phyloP scores from a whole-genome alignment of 345 rosid species.

The Luvunga scandens region DNA sequence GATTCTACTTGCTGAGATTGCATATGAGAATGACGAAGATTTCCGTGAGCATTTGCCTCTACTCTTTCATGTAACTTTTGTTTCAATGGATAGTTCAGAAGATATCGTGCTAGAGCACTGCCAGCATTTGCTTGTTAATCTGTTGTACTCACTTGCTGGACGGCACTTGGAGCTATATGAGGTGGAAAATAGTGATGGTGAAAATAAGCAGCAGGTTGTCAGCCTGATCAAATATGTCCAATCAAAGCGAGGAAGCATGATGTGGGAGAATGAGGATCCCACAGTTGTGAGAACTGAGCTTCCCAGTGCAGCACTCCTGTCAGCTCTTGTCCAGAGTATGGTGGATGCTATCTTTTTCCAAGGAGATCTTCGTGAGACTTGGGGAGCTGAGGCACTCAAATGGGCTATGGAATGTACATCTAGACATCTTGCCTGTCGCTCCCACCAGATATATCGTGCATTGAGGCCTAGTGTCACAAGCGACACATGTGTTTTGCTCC shows the following conservation, averaged over 20 bases:
- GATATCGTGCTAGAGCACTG: conserved; percentile 98
- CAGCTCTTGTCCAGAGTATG: conserved; percentile 98
- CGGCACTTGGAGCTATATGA: conserved; percentile 97
- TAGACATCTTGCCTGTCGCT: conserved; percentile 98
- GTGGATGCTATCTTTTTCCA: conserved; percentile 99
- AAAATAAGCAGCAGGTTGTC: conserved; percentile 95
- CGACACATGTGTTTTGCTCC: conserved; percentile 89
- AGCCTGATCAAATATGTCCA: conserved; percentile 96
- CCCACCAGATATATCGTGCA: conserved; percentile 98
- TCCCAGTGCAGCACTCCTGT: conserved; percentile 93
- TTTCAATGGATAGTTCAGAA: conserved; percentile 99
- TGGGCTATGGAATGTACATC: conserved; percentile 99
- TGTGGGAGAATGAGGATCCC: conserved; percentile 99
- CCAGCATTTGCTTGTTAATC: conserved; percentile 96
- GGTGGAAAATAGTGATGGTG: conserved; percentile 94
- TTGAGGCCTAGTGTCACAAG: conserved; percentile 88
- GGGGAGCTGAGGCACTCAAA: conserved; percentile 97
- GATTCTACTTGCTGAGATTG: conserved; percentile 95
- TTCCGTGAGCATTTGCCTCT: conserved; percentile 97
- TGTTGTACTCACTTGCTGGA: conserved; percentile 94
- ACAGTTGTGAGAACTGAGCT: conserved; percentile 79
- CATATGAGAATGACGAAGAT: conserved; percentile 98
- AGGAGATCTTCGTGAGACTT: conserved; percentile 98
- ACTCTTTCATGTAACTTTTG: conserved; percentile 97
- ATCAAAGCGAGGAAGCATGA: conserved; percentile 99